Percentiles rank a stretch among this genome's conserved stretches.
phyloP scores from a whole-genome alignment of 495 filamentous ascomycete species.

The Hyaloscypha hepaticicola region DNA sequence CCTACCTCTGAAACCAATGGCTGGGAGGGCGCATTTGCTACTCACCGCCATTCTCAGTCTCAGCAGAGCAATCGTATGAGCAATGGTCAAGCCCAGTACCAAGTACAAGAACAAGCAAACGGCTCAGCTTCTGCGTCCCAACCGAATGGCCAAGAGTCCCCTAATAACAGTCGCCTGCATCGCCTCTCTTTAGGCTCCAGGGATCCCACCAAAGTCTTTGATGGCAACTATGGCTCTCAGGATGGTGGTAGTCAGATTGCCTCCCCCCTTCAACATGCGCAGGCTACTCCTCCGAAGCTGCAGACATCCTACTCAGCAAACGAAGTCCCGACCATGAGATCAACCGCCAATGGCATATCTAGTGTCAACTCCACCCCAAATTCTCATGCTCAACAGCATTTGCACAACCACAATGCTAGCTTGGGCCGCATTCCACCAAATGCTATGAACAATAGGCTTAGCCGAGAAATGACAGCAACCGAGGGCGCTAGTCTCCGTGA shows the following conservation, averaged over 20 bases:
- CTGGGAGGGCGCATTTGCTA: slow-evolving; percentile 61
- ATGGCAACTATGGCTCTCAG: slow-evolving; percentile 37
- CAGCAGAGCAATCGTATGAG: slow-evolving; percentile 80
- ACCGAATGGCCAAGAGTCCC: slow-evolving; percentile 29
- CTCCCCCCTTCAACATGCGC: slow-evolving; percentile 41
- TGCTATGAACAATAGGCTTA: slow-evolving; percentile 60
- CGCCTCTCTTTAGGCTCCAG: slow-evolving; percentile 59
- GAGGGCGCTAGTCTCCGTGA: slow-evolving; percentile 46
- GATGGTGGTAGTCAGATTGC: slow-evolving; percentile 34
- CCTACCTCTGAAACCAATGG: slow-evolving; percentile 61
- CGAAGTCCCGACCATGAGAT: slow-evolving; percentile 85
- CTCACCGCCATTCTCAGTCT: slow-evolving; percentile 60
- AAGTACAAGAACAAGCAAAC: slow-evolving; percentile 29
- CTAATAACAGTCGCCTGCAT: slow-evolving; percentile 48
- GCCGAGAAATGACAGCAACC: slow-evolving; percentile 60
- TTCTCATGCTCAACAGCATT: slow-evolving; percentile 69
- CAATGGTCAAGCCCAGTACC: slow-evolving; percentile 27
- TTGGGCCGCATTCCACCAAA: slow-evolving; percentile 72
- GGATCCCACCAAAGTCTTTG: slow-evolving; percentile 41
- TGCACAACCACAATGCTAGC: slow-evolving; percentile 80
- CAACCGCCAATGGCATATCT: slow-evolving; percentile 34
- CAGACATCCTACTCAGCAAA: slow-evolving; percentile 88
- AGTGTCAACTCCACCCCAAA: slow-evolving; percentile 55
- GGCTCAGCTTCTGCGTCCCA: slow-evolving; percentile 20
- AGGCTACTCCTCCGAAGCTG: slow-evolving; percentile 63